Conservation (phyloP, 139 green algal species). For the Chlamydomonas sphaeroides region DNA sequence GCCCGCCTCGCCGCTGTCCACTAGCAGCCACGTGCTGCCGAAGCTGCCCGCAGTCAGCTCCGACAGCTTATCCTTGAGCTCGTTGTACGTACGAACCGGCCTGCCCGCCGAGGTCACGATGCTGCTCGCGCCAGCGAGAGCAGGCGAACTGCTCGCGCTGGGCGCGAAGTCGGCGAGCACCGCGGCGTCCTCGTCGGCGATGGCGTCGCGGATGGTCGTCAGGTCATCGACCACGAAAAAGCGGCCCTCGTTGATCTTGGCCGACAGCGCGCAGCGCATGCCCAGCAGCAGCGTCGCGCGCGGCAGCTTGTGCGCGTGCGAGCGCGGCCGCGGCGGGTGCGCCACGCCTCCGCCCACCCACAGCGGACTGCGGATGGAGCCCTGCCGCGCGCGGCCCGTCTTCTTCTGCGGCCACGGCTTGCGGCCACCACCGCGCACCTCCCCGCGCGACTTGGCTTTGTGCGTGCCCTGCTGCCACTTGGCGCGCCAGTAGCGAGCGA, state of each 20-base stretch:
- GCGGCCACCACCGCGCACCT: constrained; percentile 90
- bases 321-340: constrained; percentile 81
- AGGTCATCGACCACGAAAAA: constrained; percentile 84
- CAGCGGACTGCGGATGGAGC: constrained; percentile 81
- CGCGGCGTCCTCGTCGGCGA: neutral
- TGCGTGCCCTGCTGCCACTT: constrained; percentile 91
- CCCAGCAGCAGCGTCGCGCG: constrained; percentile 61
- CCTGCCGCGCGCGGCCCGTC: constrained; percentile 87
- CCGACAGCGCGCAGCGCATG: constrained; percentile 87
- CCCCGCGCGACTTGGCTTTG: constrained; percentile 66
- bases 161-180: neutral
- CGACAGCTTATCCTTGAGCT: constrained; percentile 1
- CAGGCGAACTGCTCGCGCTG: no score
- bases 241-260: constrained; percentile 79
- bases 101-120: neutral
- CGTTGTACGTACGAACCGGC: neutral
- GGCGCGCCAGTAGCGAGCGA: constrained; percentile 90
- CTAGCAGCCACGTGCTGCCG: constrained; percentile 33
- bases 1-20: constrained; percentile 31
- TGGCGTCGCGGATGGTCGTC: neutral
- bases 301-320: constrained; percentile 78
- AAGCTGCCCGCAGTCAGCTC: constrained; percentile 5
- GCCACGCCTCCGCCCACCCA: constrained; percentile 83
- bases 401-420: constrained; percentile 98
- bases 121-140: neutral